Percentiles rank a stretch among this genome's conserved stretches.
These are phyloP conservation scores for Phylloporus sp. DNA, from an alignment of 1,284 basidiomycete species.

Conservation along the genomic window DNA sequence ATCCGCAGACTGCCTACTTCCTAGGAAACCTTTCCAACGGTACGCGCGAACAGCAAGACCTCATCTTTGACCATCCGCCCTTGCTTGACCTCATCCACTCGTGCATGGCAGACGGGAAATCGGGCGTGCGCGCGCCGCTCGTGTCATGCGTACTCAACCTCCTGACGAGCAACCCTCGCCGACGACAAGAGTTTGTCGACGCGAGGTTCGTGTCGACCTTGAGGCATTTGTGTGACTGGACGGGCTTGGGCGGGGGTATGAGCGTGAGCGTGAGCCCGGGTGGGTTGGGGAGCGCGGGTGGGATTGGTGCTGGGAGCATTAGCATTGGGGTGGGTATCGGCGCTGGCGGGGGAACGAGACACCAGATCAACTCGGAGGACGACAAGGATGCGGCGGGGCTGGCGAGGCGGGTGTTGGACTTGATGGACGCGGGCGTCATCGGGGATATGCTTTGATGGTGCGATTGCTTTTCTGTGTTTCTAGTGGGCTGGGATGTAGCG, in stretches of 20 bases:
- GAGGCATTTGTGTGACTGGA: slow-evolving; percentile 61
- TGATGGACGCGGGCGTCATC: slow-evolving; percentile 37
- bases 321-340: slow-evolving; percentile 21
- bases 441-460: slow-evolving; percentile 33
- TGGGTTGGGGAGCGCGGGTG: slow-evolving; percentile 36
- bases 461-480: background rate
- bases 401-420: slow-evolving; percentile 62
- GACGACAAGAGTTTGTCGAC: slow-evolving; percentile 49
- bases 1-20: slow-evolving; percentile 57
- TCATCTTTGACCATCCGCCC: slow-evolving; percentile 56
- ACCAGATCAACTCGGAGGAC: slow-evolving; percentile 48
- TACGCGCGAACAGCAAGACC: slow-evolving; percentile 51
- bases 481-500: background rate
- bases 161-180: slow-evolving; percentile 44
- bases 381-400: slow-evolving; percentile 65
- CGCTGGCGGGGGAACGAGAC: slow-evolving; percentile 34
- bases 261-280: slow-evolving; percentile 43
- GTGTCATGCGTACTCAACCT: slow-evolving; percentile 66
- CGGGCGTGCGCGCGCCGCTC: slow-evolving; percentile 66
- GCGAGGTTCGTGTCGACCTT: slow-evolving; percentile 55
- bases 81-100: slow-evolving; percentile 61
- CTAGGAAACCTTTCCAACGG: slow-evolving; percentile 75
- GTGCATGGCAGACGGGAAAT: slow-evolving; percentile 63
- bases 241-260: slow-evolving; percentile 33
- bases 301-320: slow-evolving; percentile 3